Percentiles rank a stretch among this genome's conserved stretches.
Evolutionary conservation across 257 asterid species (phyloP).

Genomic region (Leptodermis oblonga): DNA sequence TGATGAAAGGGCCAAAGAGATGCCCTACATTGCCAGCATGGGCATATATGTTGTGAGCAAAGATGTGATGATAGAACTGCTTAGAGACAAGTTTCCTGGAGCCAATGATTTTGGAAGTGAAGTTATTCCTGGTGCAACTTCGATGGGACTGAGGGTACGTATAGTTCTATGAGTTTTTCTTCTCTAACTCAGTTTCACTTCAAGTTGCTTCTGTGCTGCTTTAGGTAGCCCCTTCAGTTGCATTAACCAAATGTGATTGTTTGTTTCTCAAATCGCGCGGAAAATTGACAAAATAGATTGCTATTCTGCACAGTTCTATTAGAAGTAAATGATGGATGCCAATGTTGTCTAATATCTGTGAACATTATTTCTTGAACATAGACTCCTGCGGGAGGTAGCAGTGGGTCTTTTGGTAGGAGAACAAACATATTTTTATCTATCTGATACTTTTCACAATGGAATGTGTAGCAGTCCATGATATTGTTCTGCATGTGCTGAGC

Average conservation of each 20-base stretch:
- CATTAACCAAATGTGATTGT: background rate
- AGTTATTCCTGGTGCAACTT: slow-evolving; percentile 95
- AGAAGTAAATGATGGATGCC: background rate
- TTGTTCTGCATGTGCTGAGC: background rate
- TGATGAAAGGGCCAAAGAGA: slow-evolving; percentile 85
- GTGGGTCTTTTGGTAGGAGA: background rate
- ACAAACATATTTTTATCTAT: background rate
- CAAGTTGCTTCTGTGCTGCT: background rate
- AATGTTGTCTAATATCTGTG: background rate
- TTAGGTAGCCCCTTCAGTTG: background rate
- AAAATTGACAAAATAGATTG: background rate
- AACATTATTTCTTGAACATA: background rate
- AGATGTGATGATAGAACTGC: slow-evolving; percentile 79
- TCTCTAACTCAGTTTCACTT: background rate
- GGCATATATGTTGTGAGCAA: slow-evolving; percentile 95
- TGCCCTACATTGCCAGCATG: slow-evolving; percentile 97
- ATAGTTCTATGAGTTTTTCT: slow-evolving; percentile 13
- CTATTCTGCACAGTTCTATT: background rate
- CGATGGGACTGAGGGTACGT: slow-evolving; percentile 76
- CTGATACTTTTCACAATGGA: background rate
- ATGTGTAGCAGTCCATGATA: background rate
- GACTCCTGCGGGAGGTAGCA: background rate
- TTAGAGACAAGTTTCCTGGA: slow-evolving; percentile 69
- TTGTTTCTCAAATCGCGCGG: background rate
- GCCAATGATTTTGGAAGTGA: slow-evolving; percentile 99